Evolutionary conservation across 371 early-diverging fungal species (phyloP).

Genomic region (Saksenaea vasiformis): DNA sequence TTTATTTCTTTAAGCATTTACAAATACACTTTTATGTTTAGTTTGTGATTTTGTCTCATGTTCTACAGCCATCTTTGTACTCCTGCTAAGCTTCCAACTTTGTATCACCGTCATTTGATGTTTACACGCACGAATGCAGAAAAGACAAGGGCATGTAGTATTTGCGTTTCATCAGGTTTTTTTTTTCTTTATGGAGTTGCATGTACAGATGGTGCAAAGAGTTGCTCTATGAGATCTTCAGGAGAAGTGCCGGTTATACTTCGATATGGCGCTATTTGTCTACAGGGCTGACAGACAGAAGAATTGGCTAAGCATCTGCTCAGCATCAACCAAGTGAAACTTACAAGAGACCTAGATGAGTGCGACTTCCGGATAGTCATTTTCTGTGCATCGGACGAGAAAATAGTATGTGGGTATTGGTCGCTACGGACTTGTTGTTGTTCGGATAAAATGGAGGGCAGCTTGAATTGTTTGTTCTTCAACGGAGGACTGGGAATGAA

Average conservation of each 20-base stretch:
- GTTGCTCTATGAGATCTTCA: constrained; percentile 35
- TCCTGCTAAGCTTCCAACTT: no score
- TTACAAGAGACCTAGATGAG: constrained; percentile 35
- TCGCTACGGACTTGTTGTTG: not conserved
- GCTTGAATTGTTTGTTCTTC: constrained; percentile 8
- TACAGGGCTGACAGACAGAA: constrained; percentile 21
- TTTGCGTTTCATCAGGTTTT: not conserved
- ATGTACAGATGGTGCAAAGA: constrained; percentile 22
- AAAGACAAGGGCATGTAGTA: no score
- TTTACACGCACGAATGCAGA: no score
- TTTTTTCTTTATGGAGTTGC: not conserved
- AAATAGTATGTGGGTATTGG: not conserved
- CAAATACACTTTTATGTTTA: no score
- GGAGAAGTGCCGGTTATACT: constrained; percentile 35
- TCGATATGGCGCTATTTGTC: constrained; percentile 19
- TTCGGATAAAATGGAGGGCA: constrained; percentile 1
- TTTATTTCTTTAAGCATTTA: no score
- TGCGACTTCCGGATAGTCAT: constrained; percentile 20
- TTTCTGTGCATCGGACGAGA: not conserved
- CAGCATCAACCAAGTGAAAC: not conserved
- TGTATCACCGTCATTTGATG: no score
- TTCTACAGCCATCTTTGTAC: no score
- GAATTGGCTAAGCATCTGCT: not conserved
- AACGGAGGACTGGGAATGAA: constrained; percentile 11
- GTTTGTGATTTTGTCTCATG: no score